Conservation (phyloP, 148 eudicot species). For the Rhododendron kiyosumense region DNA sequence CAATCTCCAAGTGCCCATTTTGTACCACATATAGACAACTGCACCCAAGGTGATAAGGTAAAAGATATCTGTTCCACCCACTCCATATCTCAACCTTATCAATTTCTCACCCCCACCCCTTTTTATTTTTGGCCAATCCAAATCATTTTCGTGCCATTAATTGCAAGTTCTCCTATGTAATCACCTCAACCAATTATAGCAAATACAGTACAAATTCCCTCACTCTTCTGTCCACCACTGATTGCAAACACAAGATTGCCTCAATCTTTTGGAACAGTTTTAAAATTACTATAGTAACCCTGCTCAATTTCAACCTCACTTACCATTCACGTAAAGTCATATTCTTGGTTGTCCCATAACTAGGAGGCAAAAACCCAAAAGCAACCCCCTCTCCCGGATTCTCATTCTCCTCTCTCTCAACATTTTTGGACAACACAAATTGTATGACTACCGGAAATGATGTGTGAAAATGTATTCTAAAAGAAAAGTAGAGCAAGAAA, state of each 20-base stretch:
- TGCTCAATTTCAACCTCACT: conserved; percentile 28
- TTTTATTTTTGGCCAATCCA: neutral
- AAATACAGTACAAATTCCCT: neutral
- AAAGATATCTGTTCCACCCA: neutral
- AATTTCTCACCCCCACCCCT: neutral
- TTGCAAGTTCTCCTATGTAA: neutral
- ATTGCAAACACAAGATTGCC: neutral
- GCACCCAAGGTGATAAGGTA: neutral
- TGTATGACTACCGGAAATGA: no score
- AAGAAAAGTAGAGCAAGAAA: no score
- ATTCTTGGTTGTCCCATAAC: conserved; percentile 28
- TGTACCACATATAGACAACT: neutral
- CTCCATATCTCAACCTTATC: conserved; percentile 3
- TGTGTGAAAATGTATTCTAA: no score
- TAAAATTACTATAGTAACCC: conserved; percentile 7
- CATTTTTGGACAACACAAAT: neutral
- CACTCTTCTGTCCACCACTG: neutral
- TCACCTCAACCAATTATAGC: neutral
- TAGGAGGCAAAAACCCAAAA: conserved; percentile 24
- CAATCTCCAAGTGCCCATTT: neutral
- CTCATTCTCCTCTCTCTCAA: neutral
- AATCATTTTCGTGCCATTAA: neutral
- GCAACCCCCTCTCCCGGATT: neutral
- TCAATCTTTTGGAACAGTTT: neutral
- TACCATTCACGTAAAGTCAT: conserved; percentile 56